Evolutionary conservation across 495 filamentous ascomycete species (phyloP), one percentile per base, ranked within the genome.

Genomic region (Hypomontagnella submonticulosa): DNA sequence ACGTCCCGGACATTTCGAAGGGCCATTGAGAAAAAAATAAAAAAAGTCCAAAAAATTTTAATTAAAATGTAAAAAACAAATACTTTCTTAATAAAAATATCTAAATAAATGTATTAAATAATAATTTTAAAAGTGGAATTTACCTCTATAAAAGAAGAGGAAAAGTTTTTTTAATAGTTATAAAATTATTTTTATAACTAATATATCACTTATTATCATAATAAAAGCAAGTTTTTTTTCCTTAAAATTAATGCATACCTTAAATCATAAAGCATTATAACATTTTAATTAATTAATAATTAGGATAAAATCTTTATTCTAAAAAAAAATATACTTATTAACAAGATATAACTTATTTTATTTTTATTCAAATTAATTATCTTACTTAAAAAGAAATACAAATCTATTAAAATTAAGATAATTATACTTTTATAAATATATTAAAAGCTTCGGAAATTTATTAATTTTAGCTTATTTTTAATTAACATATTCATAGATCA

Each of bases 201-300:
- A 36, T 36, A 36, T 36, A 36, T 36, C 11, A 36, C n/a, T n/a
- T 36, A 36, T 36, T 36, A 36, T 36, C 33, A 36, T 36, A 36
- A 5, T 36, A 36, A 36, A 36, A 11, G 11, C 11, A 36, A 36
- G 33, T 11, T 11, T 5, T 36, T 36, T 5, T 36, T 36, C 11
- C 4, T 36, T 36, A 36, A 36, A 36, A 36, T 36, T 5, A 36
- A 36, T 36, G 33, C 33, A 4, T 36, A 36, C 33, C 11, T 36
- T 36, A 36, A 36, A 36, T 5, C 11, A 36, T 36, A 36, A 36
- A 36, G 11, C 4, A 11, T 11, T 4, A 36, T 36, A 36, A 36
- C 11, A 5, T 36, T 36, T 11, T 11, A 36, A 11, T 36, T 36
- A 36, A 36, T 36, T 5, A 5, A 36, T 36, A 36, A 36, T 5